Evolutionary conservation across 2,329 filamentous ascomycete genomes (phyloP).

Genomic region (Penicillium sp.): DNA sequence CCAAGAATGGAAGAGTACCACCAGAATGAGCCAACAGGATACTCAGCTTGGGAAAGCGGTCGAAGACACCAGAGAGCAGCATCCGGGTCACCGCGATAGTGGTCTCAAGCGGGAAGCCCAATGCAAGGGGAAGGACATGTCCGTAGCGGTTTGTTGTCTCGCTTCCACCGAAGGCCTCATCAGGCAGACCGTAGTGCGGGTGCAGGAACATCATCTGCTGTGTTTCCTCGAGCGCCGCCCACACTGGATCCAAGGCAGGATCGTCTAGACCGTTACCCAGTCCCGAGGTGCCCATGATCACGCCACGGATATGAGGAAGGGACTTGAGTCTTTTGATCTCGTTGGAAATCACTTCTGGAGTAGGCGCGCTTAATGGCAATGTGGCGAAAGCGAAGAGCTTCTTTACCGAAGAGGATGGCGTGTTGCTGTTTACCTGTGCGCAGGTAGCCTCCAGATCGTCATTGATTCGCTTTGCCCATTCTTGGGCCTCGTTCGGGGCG

Average conservation of each 20-base stretch:
- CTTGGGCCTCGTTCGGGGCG: conserved; percentile 53
- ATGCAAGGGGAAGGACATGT: conserved; percentile 76
- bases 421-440: conserved; percentile 37
- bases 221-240: conserved; percentile 61
- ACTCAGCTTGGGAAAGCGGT: conserved; percentile 62
- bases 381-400: conserved; percentile 78
- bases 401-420: conserved; percentile 36
- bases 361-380: conserved; percentile 67
- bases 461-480: conserved; percentile 66
- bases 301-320: conserved; percentile 68
- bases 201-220: conserved; percentile 73
- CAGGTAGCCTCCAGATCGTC: conserved; percentile 72
- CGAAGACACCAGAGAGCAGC: conserved; percentile 81
- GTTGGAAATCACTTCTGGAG: conserved; percentile 53
- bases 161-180: conserved; percentile 73
- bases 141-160: conserved; percentile 67
- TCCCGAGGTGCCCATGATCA: conserved; percentile 81
- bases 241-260: conserved; percentile 64
- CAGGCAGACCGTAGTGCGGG: conserved; percentile 84
- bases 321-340: conserved; percentile 60
- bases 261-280: conserved; percentile 79
- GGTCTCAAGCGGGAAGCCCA: conserved; percentile 89
- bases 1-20: conserved; percentile 81
- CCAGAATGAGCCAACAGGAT: conserved; percentile 84
- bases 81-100: conserved; percentile 85